Evolutionary conservation across 768 basidiomycete species (phyloP).

Genomic region (Collybiopsis luxurians): DNA sequence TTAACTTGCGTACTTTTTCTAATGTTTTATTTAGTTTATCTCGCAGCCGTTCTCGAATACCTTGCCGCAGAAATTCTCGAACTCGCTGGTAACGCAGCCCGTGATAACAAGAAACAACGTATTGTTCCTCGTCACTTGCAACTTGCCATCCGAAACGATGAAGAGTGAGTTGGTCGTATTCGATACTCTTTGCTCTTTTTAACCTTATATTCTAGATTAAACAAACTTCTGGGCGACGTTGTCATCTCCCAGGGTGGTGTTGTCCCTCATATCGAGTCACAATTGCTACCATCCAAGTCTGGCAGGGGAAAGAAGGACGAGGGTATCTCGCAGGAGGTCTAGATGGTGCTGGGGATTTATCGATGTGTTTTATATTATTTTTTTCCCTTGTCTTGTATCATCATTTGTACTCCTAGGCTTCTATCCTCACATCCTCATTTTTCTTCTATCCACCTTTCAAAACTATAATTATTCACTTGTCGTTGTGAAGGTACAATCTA

Average conservation of each 20-base stretch:
- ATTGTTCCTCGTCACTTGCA: conserved; percentile 92
- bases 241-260: conserved; percentile 93
- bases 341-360: conserved; percentile 5
- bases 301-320: conserved; percentile 30
- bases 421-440: not conserved
- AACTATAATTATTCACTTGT: not conserved
- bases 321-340: conserved; percentile 18
- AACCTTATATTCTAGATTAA: conserved; percentile 40
- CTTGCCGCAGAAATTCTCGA: conserved; percentile 93
- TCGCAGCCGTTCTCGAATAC: conserved; percentile 89
- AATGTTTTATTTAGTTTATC: conserved; percentile 56
- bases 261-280: conserved; percentile 65
- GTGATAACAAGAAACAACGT: conserved; percentile 89
- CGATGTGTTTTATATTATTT: not conserved
- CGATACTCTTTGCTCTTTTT: not conserved
- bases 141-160: conserved; percentile 89
- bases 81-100: conserved; percentile 83
- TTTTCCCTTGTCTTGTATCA: conserved; percentile 8
- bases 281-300: conserved; percentile 30
- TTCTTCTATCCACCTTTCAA: not conserved
- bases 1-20: conserved; percentile 5
- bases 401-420: conserved; percentile 3
- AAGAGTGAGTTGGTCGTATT: conserved; percentile 51
- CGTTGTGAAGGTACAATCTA: not conserved
- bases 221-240: conserved; percentile 81